phyloP scores from a whole-genome alignment of 202 grass and related monocot genomes.

The Panicum virgatum region DNA sequence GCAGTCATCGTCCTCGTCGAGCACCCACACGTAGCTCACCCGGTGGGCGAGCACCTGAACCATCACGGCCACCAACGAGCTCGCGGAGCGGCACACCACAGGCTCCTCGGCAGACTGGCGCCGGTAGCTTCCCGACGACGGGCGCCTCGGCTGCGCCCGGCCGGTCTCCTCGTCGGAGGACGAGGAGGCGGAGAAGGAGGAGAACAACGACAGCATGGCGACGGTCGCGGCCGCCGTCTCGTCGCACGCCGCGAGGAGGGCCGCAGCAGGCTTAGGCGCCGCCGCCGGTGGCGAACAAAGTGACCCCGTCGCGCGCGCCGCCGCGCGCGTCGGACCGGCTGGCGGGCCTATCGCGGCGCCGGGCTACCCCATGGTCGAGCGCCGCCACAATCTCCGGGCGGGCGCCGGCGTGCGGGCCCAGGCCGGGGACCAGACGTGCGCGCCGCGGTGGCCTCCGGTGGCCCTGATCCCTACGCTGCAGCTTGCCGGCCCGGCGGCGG shows the following conservation, averaged over 20 bases:
- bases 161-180: slow-evolving; percentile 62
- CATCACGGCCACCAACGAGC: slow-evolving; percentile 78
- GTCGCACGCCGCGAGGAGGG: slow-evolving; percentile 51
- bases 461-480: not conserved
- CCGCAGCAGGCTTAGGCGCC: too few relatives aligned
- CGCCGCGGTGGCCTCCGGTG: not conserved
- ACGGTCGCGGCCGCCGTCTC: slow-evolving; percentile 58
- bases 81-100: slow-evolving; percentile 63
- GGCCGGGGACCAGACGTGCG: too few relatives aligned
- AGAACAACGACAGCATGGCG: slow-evolving; percentile 64
- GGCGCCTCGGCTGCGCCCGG: slow-evolving; percentile 31
- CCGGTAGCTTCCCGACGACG: slow-evolving; percentile 64
- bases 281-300: too few relatives aligned
- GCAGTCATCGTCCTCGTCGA: slow-evolving; percentile 59
- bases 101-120: slow-evolving; percentile 62
- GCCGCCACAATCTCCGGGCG: too few relatives aligned
- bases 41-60: slow-evolving; percentile 73
- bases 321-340: too few relatives aligned
- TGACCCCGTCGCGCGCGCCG: too few relatives aligned
- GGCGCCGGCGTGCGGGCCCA: too few relatives aligned
- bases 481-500: not conserved
- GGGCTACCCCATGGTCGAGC: too few relatives aligned
- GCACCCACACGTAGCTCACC: slow-evolving; percentile 80
- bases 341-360: too few relatives aligned
- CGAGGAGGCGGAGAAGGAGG: slow-evolving; percentile 52